phyloP scores from a whole-genome alignment of 441 rosid genomes.

The Theobroma grandiflorum region DNA sequence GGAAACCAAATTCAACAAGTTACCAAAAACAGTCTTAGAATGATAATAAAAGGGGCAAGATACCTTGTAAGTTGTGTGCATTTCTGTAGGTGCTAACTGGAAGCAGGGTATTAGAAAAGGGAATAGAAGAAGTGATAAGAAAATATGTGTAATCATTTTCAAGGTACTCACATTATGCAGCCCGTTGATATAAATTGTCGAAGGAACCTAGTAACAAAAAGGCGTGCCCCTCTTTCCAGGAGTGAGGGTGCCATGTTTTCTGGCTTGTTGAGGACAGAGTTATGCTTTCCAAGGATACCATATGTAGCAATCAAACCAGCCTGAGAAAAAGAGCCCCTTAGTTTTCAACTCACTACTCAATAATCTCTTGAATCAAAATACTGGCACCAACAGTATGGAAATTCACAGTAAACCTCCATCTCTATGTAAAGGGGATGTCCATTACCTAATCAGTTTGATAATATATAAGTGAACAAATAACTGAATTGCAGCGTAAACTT shows the following conservation, averaged over 20 bases:
- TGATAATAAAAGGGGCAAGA: too few relatives aligned
- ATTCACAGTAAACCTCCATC: background rate
- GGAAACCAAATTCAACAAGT: too few relatives aligned
- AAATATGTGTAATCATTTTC: background rate
- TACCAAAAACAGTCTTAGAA: too few relatives aligned
- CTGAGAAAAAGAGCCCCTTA: constrained; percentile 36
- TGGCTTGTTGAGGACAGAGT: too few relatives aligned
- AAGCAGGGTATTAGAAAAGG: background rate
- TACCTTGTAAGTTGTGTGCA: too few relatives aligned
- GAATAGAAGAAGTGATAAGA: too few relatives aligned
- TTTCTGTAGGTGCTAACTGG: background rate
- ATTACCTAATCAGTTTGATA: background rate
- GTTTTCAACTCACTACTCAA: background rate
- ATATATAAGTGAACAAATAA: background rate
- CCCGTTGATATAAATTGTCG: background rate
- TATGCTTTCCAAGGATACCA: too few relatives aligned
- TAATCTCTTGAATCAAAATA: background rate
- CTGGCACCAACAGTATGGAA: background rate
- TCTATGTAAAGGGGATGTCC: background rate
- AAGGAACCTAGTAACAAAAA: too few relatives aligned
- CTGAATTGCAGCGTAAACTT: background rate
- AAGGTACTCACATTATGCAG: background rate
- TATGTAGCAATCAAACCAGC: constrained; percentile 50
- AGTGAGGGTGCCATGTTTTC: too few relatives aligned
- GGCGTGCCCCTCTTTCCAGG: too few relatives aligned